Evolutionary conservation across 78 protist species (phyloP).

Genomic region (Planoprotostelium fungivorum): DNA sequence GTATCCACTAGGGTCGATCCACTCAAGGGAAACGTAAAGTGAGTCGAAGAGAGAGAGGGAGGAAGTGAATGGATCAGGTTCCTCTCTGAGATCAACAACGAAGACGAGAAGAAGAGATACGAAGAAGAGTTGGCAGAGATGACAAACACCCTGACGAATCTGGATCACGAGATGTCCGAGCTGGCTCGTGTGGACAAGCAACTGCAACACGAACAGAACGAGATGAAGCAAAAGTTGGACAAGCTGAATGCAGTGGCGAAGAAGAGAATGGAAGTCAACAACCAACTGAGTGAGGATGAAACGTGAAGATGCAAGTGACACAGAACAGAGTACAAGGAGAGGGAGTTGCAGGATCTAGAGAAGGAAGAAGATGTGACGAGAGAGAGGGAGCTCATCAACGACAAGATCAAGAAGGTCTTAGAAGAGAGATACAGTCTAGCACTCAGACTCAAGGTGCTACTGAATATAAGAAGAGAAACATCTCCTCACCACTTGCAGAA

Average conservation of each 20-base stretch:
- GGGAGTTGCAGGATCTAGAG: slow-evolving; percentile 3
- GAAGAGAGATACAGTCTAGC: background rate
- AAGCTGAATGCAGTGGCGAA: background rate
- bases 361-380: slow-evolving; percentile 23
- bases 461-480: background rate
- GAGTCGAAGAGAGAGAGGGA: background rate
- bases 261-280: background rate
- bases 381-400: slow-evolving; percentile 7
- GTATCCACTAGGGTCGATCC: slow-evolving; percentile 12
- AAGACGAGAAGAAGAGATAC: no score
- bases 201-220: background rate
- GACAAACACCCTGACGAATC: no score
- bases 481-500: background rate
- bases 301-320: no score
- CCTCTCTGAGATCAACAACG: no score
- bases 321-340: background rate
- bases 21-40: background rate
- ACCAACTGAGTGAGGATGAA: background rate
- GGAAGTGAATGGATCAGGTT: no score
- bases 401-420: background rate
- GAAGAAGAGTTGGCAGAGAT: no score
- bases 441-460: background rate
- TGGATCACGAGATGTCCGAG: no score
- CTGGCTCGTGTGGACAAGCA: background rate
- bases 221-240: background rate